These are phyloP conservation scores for Leishmania gerbilli DNA, from an alignment of 208 protist species.

Conservation along the genomic window DNA sequence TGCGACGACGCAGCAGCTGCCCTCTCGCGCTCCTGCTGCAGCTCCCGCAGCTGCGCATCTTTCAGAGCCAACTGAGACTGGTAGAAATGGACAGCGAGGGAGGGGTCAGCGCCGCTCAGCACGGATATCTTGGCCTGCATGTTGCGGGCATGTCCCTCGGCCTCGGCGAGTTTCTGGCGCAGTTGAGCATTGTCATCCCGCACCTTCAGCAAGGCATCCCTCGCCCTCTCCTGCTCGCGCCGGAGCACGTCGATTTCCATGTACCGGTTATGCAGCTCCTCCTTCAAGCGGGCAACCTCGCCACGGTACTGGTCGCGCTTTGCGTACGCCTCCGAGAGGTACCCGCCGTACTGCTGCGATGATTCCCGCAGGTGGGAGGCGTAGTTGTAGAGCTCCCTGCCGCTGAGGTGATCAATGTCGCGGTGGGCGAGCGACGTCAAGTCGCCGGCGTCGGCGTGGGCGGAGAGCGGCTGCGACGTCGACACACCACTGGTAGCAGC, in stretches of 20 bases:
- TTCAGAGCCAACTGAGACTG: slow-evolving; percentile 31
- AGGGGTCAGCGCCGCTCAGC: slow-evolving; percentile 16
- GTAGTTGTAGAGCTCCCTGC: slow-evolving; percentile 55
- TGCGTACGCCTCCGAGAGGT: slow-evolving; percentile 51
- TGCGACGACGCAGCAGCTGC: slow-evolving; percentile 3
- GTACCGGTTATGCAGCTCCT: slow-evolving; percentile 47
- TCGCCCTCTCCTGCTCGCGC: slow-evolving; percentile 11
- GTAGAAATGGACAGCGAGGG: slow-evolving; percentile 15
- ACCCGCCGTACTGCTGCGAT: slow-evolving; percentile 26
- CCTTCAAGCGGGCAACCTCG: slow-evolving; percentile 60
- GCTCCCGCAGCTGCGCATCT: slow-evolving; percentile 30
- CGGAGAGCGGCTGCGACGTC: not conserved
- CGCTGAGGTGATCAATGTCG: slow-evolving; percentile 41
- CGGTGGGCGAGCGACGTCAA: slow-evolving; percentile 30
- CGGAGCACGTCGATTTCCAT: slow-evolving; percentile 37
- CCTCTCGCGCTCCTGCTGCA: slow-evolving; percentile 11
- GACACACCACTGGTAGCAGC: slow-evolving; percentile 33
- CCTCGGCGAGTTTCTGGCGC: slow-evolving; percentile 17
- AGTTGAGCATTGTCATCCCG: slow-evolving; percentile 33
- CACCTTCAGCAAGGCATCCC: not conserved
- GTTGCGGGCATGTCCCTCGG: slow-evolving; percentile 26
- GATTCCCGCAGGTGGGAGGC: slow-evolving; percentile 54
- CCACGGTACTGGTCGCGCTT: slow-evolving; percentile 61
- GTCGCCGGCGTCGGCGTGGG: slow-evolving; percentile 18
- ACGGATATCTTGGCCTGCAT: slow-evolving; percentile 20